These are phyloP conservation scores for Babesia microti DNA, from an alignment of 169 alveolate species.

Conservation along the genomic window DNA sequence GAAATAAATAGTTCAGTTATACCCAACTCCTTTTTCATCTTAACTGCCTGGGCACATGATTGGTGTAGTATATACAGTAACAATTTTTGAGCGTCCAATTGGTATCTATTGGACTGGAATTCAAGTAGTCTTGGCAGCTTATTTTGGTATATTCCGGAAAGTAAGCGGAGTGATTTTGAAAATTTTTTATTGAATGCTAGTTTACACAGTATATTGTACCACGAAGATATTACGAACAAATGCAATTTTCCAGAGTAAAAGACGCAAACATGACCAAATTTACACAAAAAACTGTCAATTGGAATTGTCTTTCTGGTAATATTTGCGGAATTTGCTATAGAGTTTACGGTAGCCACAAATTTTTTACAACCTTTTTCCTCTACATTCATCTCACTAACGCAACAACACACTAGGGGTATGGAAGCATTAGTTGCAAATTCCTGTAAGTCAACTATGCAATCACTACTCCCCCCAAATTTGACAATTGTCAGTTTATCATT, in stretches of 20 bases:
- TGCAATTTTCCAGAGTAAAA: no score
- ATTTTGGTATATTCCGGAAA: slow-evolving; percentile 10
- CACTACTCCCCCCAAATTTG: no score
- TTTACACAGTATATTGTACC: slow-evolving; percentile 37
- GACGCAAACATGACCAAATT: slow-evolving; percentile 11
- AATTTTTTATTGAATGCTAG: slow-evolving; percentile 28
- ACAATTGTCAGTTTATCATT: no score
- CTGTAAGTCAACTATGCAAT: no score
- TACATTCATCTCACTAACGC: slow-evolving; percentile 15
- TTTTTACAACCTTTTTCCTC: slow-evolving; percentile 41
- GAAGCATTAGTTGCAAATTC: no score
- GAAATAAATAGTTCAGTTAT: no score
- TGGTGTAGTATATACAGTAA: slow-evolving; percentile 33
- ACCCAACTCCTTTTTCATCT: slow-evolving; percentile 21
- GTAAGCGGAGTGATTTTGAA: slow-evolving; percentile 25
- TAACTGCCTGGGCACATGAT: slow-evolving; percentile 38
- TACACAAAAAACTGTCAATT: slow-evolving; percentile 13
- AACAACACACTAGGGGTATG: no score
- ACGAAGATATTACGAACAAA: slow-evolving; percentile 29
- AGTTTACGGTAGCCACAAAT: slow-evolving; percentile 26
- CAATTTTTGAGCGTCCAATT: slow-evolving; percentile 27
- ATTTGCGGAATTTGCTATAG: slow-evolving; percentile 29
- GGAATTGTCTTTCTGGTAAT: slow-evolving; percentile 15
- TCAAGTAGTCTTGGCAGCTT: slow-evolving; percentile 36
- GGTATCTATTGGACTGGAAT: slow-evolving; percentile 18